Evolutionary conservation across 371 early-diverging fungal species (phyloP).

Genomic region (Entomophthora muscae): DNA sequence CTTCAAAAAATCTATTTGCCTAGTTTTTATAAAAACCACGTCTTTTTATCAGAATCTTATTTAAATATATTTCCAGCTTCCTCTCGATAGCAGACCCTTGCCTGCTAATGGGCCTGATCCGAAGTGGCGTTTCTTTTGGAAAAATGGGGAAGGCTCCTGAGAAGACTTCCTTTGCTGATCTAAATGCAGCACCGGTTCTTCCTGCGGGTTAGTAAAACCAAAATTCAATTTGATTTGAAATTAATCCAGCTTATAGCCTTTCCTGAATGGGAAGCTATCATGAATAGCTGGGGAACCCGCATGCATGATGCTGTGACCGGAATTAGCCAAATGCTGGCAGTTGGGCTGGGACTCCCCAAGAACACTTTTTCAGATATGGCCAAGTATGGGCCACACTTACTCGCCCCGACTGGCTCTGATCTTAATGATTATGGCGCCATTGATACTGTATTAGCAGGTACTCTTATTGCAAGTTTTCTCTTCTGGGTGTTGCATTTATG

Average conservation of each 20-base stretch:
- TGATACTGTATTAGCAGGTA: constrained; percentile 41
- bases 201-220: constrained; percentile 22
- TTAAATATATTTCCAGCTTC: constrained; percentile 17
- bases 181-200: constrained; percentile 39
- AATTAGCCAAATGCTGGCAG: constrained; percentile 36
- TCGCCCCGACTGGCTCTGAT: constrained; percentile 50
- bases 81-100: constrained; percentile 21
- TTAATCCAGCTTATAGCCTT: constrained; percentile 12
- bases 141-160: constrained; percentile 26
- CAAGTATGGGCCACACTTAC: constrained; percentile 38
- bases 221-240: neutral
- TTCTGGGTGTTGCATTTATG: too few species aligned
- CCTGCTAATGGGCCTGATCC: constrained; percentile 29
- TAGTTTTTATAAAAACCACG: too few species aligned
- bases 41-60: too few species aligned
- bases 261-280: constrained; percentile 25
- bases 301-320: constrained; percentile 28
- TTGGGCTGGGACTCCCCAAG: constrained; percentile 32
- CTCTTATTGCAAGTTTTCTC: too few species aligned
- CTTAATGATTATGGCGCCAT: constrained; percentile 30
- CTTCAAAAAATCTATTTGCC: too few species aligned
- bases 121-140: constrained; percentile 52
- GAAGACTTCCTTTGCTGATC: constrained; percentile 28
- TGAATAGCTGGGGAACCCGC: constrained; percentile 41
- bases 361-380: constrained; percentile 28